phyloP scores from a whole-genome alignment of 2,329 filamentous ascomycete species.

The Emmonsiellopsis sp. region DNA sequence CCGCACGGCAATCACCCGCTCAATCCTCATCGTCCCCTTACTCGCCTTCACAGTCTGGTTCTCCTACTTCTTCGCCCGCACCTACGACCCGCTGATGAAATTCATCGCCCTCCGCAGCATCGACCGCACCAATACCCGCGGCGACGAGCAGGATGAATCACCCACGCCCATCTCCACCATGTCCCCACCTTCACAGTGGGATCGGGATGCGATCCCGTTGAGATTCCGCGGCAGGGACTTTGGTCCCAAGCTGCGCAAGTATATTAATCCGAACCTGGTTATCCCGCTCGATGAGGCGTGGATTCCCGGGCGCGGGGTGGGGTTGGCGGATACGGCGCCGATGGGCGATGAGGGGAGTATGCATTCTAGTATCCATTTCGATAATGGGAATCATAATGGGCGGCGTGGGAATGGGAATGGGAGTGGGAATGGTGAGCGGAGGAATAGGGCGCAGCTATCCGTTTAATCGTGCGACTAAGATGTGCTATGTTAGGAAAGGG shows the following conservation, averaged over 20 bases:
- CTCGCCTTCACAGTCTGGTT: conserved; percentile 81
- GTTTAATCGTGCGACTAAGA: not conserved
- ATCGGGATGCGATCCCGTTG: conserved; percentile 35
- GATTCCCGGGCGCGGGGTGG: conserved; percentile 27
- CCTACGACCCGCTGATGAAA: conserved; percentile 79
- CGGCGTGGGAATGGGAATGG: not conserved
- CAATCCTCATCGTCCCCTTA: conserved; percentile 65
- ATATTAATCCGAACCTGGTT: conserved; percentile 39
- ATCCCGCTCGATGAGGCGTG: conserved; percentile 36
- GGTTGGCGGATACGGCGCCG: not conserved
- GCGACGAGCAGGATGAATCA: conserved; percentile 13
- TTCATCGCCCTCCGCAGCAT: conserved; percentile 91
- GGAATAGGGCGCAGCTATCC: not conserved
- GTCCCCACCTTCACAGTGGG: conserved; percentile 34
- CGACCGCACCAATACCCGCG: conserved; percentile 44
- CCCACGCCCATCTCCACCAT: conserved; percentile 29
- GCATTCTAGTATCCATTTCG: too few species aligned
- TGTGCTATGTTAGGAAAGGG: not conserved
- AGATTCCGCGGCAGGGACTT: conserved; percentile 32
- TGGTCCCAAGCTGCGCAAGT: conserved; percentile 33
- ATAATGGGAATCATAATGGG: not conserved
- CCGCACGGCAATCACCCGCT: conserved; percentile 62
- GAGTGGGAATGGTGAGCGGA: not conserved
- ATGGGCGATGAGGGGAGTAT: not conserved
- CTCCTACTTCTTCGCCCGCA: conserved; percentile 66